Conservation (phyloP, 805 yeast genomes). For the Kregervanrija delftensis region DNA sequence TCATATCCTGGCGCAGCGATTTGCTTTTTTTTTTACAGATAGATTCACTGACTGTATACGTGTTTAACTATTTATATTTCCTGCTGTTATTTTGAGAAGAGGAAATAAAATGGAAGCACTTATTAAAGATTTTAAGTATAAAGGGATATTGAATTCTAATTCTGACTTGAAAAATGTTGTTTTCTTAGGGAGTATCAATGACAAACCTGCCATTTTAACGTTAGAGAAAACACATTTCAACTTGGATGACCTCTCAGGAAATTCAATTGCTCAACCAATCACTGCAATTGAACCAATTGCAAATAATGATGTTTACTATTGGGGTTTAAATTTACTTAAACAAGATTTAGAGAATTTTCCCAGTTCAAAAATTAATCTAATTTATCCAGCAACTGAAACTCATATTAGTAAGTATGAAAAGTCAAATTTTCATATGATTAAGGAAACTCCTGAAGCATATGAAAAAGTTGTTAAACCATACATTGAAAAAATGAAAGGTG, state of each 20-base stretch:
- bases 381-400: constrained; percentile 83
- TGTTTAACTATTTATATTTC: too few relatives aligned
- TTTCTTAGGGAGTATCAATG: constrained; percentile 60
- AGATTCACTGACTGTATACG: too few relatives aligned
- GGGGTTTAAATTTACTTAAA: constrained; percentile 52
- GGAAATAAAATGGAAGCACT: neutral
- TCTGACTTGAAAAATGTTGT: constrained; percentile 63
- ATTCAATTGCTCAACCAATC: constrained; percentile 7
- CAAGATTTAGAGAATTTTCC: constrained; percentile 45
- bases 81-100: too few relatives aligned
- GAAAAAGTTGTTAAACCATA: constrained; percentile 58
- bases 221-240: constrained; percentile 68
- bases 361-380: constrained; percentile 63
- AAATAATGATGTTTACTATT: constrained; percentile 76
- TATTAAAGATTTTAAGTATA: constrained; percentile 37
- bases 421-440: constrained; percentile 53
- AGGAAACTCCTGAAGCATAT: constrained; percentile 81
- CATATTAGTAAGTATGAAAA: constrained; percentile 73
- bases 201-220: constrained; percentile 57
- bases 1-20: too few relatives aligned
- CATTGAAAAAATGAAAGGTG: constrained; percentile 68
- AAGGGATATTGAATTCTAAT: constrained; percentile 45
- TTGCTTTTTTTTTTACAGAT: too few relatives aligned
- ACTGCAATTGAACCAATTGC: constrained; percentile 35
- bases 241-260: constrained; percentile 4